These are phyloP conservation scores for Lipomyces sp. DNA, from an alignment of 805 yeast species.

Conservation along the genomic window DNA sequence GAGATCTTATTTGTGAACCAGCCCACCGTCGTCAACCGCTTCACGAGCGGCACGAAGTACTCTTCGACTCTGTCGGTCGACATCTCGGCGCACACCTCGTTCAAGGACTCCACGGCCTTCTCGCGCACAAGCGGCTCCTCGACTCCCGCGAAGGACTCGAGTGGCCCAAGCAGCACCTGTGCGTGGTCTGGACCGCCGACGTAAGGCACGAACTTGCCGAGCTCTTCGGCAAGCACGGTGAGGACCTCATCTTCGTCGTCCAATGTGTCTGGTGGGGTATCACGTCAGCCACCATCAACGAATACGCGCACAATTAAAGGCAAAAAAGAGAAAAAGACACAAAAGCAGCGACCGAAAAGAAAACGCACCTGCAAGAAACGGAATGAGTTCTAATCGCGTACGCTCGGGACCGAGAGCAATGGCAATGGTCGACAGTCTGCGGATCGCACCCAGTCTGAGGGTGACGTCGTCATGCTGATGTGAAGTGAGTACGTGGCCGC, in stretches of 20 bases:
- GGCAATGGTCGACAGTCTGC: conserved; percentile 88
- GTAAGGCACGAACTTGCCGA: conserved; percentile 81
- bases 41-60: conserved; percentile 71
- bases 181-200: conserved; percentile 80
- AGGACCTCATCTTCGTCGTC: conserved; percentile 99
- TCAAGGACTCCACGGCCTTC: conserved; percentile 80
- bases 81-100: conserved; percentile 62
- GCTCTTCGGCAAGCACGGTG: conserved; percentile 85
- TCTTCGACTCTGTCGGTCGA: conserved; percentile 57
- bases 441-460: conserved; percentile 91
- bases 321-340: too few species aligned
- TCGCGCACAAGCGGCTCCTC: conserved; percentile 97
- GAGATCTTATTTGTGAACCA: conserved; percentile 96
- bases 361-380: conserved; percentile 67
- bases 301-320: background rate
- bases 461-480: conserved; percentile 83
- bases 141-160: conserved; percentile 81
- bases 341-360: too few species aligned
- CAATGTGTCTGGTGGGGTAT: conserved; percentile 28
- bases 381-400: conserved; percentile 82
- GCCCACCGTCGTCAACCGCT: conserved; percentile 75
- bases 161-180: conserved; percentile 54
- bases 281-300: background rate
- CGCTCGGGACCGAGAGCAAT: conserved; percentile 92
- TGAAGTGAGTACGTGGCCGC: background rate